Conservation (phyloP, 148 eudicot genomes). For the Rhododendron molle region DNA sequence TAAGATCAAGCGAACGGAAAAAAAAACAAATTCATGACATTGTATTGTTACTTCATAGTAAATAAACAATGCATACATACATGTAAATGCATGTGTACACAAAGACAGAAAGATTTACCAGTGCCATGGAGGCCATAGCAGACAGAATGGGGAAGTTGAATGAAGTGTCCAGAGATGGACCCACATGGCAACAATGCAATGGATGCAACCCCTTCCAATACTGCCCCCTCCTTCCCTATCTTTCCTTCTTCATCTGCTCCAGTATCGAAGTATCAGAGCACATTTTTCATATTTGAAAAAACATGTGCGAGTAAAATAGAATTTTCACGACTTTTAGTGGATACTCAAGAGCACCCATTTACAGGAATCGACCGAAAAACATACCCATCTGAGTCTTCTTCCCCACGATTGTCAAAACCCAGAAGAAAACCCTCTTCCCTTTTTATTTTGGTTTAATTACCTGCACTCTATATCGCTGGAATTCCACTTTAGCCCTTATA, state of each 20-base stretch:
- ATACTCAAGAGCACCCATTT: background rate
- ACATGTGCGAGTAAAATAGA: background rate
- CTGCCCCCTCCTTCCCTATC: constrained; percentile 19
- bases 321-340: background rate
- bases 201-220: constrained; percentile 89
- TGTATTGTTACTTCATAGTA: background rate
- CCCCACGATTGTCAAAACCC: background rate
- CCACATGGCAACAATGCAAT: constrained; percentile 79
- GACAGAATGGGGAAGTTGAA: constrained; percentile 74
- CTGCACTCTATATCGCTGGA: background rate
- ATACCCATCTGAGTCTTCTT: constrained; percentile 9
- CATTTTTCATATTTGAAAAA: background rate
- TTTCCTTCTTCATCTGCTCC: constrained; percentile 4
- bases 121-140: constrained; percentile 93
- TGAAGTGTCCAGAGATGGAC: constrained; percentile 91
- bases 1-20: background rate
- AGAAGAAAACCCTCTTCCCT: background rate
- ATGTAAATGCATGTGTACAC: background rate
- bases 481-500: background rate
- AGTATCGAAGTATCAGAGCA: background rate
- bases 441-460: background rate
- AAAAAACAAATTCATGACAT: background rate
- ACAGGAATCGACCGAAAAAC: background rate
- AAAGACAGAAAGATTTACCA: constrained; percentile 37
- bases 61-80: background rate